A percentile compares a stretch with the other conserved stretches of the same genome.
Evolutionary conservation across 208 protist species (phyloP).

Genomic region (Angomonas ambiguus): DNA sequence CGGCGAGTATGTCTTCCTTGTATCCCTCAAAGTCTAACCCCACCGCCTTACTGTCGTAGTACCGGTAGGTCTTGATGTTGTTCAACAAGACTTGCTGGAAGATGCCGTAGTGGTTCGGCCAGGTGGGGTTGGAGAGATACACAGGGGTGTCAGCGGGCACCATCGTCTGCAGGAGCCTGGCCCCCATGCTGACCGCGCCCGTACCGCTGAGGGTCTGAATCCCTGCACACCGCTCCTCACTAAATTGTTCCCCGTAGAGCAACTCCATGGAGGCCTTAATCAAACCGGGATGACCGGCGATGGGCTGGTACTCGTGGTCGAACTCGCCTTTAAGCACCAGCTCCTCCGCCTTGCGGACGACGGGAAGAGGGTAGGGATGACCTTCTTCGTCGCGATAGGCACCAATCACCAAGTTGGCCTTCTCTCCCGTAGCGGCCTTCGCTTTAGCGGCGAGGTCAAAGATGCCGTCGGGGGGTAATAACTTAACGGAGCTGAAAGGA

Average conservation of each 20-base stretch:
- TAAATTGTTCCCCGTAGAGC: slow-evolving; percentile 80
- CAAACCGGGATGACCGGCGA: slow-evolving; percentile 89
- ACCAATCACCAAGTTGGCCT: slow-evolving; percentile 97
- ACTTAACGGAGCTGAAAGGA: slow-evolving; percentile 24
- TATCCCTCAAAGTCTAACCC: slow-evolving; percentile 86
- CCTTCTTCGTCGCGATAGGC: slow-evolving; percentile 96
- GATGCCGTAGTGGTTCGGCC: slow-evolving; percentile 82
- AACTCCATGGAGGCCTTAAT: slow-evolving; percentile 70
- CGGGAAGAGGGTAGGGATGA: slow-evolving; percentile 89
- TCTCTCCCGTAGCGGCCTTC: slow-evolving; percentile 52
- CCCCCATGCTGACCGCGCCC: slow-evolving; percentile 75
- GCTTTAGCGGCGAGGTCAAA: slow-evolving; percentile 38
- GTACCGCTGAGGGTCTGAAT: slow-evolving; percentile 89
- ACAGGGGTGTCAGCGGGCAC: slow-evolving; percentile 38
- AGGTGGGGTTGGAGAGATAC: slow-evolving; percentile 85
- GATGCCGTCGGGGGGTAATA: slow-evolving; percentile 44
- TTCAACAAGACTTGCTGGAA: slow-evolving; percentile 53
- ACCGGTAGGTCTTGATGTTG: slow-evolving; percentile 66
- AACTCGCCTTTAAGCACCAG: slow-evolving; percentile 54
- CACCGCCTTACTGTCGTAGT: slow-evolving; percentile 63
- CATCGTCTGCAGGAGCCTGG: slow-evolving; percentile 44
- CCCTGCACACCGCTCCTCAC: slow-evolving; percentile 52
- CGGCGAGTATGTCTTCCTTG: slow-evolving; percentile 56
- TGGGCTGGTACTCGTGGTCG: slow-evolving; percentile 98
- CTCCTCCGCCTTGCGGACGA: slow-evolving; percentile 88